phyloP scores from a whole-genome alignment of 192 early-diverging fungal genomes.

The Pilobolus umbonatus region DNA sequence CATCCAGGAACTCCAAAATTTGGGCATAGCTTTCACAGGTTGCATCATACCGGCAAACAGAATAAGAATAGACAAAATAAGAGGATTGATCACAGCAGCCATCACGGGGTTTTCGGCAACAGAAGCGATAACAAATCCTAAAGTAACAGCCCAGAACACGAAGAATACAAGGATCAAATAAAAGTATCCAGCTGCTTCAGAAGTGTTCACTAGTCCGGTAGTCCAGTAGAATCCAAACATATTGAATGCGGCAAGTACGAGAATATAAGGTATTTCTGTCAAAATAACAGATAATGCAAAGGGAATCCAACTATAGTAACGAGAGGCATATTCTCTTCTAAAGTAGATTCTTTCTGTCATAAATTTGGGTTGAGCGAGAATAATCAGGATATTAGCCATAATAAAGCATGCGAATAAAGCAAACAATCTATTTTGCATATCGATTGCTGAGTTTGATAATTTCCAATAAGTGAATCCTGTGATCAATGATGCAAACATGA shows the following conservation, averaged over 20 bases:
- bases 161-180: conserved; percentile 56
- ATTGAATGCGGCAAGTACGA: conserved; percentile 57
- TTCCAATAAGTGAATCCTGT: conserved; percentile 75
- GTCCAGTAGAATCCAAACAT: conserved; percentile 78
- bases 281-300: conserved; percentile 58
- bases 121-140: conserved; percentile 70
- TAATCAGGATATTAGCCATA: conserved; percentile 63
- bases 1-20: conserved; percentile 64
- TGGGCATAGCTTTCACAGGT: conserved; percentile 51
- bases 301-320: conserved; percentile 65
- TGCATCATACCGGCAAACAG: conserved; percentile 73
- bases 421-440: conserved; percentile 64
- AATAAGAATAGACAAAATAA: conserved; percentile 60
- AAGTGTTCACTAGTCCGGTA: conserved; percentile 48
- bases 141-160: conserved; percentile 59
- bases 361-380: conserved; percentile 64
- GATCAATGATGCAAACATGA: conserved; percentile 51
- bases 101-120: conserved; percentile 54
- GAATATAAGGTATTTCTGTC: conserved; percentile 66
- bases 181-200: conserved; percentile 54
- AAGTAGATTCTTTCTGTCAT: conserved; percentile 65
- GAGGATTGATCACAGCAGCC: conserved; percentile 61
- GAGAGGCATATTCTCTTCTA: conserved; percentile 59
- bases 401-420: conserved; percentile 66
- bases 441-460: conserved; percentile 44